Percentiles rank a stretch among this genome's conserved stretches.
Evolutionary conservation across 805 yeast species (phyloP).

Genomic region (Starmera amethionina): DNA sequence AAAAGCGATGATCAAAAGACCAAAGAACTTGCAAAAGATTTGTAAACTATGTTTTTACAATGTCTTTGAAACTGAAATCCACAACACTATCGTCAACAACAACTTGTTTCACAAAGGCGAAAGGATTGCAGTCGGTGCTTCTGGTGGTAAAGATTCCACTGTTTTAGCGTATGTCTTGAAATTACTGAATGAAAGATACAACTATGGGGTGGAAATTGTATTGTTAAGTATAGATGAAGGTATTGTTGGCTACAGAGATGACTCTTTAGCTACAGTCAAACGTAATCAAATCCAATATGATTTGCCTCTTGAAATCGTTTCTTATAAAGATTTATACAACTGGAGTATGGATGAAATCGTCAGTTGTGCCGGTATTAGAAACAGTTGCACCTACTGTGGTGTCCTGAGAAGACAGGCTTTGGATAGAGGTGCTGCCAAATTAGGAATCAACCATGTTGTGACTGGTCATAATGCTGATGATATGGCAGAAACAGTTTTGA

Average conservation of each 20-base stretch:
- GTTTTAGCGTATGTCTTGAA: slow-evolving; percentile 86
- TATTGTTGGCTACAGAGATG: slow-evolving; percentile 93
- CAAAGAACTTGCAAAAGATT: slow-evolving; percentile 81
- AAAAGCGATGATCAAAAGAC: slow-evolving; percentile 83
- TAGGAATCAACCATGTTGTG: slow-evolving; percentile 82
- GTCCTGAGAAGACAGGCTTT: slow-evolving; percentile 93
- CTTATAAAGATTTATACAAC: slow-evolving; percentile 81
- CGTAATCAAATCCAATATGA: slow-evolving; percentile 80
- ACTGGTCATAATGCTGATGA: slow-evolving; percentile 99
- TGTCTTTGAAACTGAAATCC: slow-evolving; percentile 93
- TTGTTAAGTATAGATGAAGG: slow-evolving; percentile 92
- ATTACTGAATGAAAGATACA: slow-evolving; percentile 75
- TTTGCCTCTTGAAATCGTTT: slow-evolving; percentile 71
- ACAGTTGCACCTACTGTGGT: slow-evolving; percentile 97
- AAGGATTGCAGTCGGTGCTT: slow-evolving; percentile 91
- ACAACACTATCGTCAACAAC: slow-evolving; percentile 69
- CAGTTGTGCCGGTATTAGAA: slow-evolving; percentile 84
- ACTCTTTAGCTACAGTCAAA: slow-evolving; percentile 92
- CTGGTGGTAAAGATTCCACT: slow-evolving; percentile 98
- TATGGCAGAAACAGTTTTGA: slow-evolving; percentile 95
- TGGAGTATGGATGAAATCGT: slow-evolving; percentile 99
- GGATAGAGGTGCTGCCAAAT: slow-evolving; percentile 87
- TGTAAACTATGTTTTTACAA: slow-evolving; percentile 86
- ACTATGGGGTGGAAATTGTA: slow-evolving; percentile 80
- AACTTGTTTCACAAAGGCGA: slow-evolving; percentile 74